These are phyloP conservation scores for Trichoderma sp. DNA, from an alignment of 2,329 filamentous ascomycete genomes.

Conservation along the genomic window DNA sequence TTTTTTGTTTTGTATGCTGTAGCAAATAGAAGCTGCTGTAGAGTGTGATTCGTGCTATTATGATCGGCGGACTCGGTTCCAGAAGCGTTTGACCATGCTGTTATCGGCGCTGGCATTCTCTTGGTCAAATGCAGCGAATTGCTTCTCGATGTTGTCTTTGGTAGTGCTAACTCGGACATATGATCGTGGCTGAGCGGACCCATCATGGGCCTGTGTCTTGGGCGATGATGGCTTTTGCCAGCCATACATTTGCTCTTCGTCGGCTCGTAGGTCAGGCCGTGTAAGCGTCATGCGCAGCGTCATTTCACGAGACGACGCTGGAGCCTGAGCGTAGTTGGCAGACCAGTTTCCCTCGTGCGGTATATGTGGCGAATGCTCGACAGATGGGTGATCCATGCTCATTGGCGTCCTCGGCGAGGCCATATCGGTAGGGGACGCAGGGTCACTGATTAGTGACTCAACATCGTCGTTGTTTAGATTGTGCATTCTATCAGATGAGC, in stretches of 20 bases:
- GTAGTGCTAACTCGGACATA: conserved; percentile 43
- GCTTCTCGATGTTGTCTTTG: conserved; percentile 59
- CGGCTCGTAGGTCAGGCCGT: conserved; percentile 78
- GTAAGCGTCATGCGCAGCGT: conserved; percentile 96
- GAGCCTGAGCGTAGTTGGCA: conserved; percentile 54
- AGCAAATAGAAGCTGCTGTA: not conserved
- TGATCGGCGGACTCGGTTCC: conserved; percentile 62
- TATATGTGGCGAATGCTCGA: conserved; percentile 36
- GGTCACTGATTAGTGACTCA: conserved; percentile 59
- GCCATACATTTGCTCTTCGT: conserved; percentile 72
- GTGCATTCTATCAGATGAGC: conserved; percentile 49
- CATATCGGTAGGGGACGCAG: conserved; percentile 58
- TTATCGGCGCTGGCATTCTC: conserved; percentile 49
- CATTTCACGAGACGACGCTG: conserved; percentile 76
- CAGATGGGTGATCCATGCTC: conserved; percentile 47
- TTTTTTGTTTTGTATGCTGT: not conserved
- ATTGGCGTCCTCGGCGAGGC: conserved; percentile 64
- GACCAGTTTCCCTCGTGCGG: conserved; percentile 36
- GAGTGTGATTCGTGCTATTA: conserved; percentile 28
- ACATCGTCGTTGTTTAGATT: conserved; percentile 64
- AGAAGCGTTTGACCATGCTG: conserved; percentile 64
- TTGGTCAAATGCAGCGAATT: conserved; percentile 59
- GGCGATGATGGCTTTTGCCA: conserved; percentile 56
- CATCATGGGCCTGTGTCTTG: conserved; percentile 49
- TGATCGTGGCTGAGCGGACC: conserved; percentile 38